Percentiles rank a stretch among this genome's conserved stretches.
Conservation (phyloP, 352 stramenopile species). For the Globisporangium viniferum region DNA sequence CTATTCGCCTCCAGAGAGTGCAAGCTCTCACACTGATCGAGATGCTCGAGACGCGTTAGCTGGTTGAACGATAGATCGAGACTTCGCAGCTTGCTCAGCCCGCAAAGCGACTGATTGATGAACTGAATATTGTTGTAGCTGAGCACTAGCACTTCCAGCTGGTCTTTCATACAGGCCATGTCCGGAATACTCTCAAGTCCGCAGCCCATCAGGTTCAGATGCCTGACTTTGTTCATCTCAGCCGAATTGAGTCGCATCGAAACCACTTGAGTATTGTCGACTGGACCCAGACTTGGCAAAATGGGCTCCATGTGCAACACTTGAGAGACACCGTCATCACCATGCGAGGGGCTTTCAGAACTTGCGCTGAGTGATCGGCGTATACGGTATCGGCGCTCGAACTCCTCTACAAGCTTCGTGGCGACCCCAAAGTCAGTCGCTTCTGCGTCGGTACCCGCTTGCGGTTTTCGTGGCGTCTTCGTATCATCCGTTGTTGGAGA, state of each 20-base stretch:
- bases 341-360: conserved; percentile 10
- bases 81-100: conserved; percentile 32
- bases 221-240: conserved; percentile 24
- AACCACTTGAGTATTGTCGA: conserved; percentile 7
- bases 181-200: conserved; percentile 49
- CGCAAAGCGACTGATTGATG: conserved; percentile 28
- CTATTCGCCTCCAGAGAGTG: conserved; percentile 50
- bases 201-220: conserved; percentile 55
- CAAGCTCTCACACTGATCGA: conserved; percentile 36
- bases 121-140: conserved; percentile 69
- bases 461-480: conserved; percentile 2
- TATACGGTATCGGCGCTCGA: conserved; percentile 60
- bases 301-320: conserved; percentile 46
- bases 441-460: conserved; percentile 13
- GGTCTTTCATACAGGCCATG: conserved; percentile 26
- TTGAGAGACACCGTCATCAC: conserved; percentile 20
- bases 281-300: conserved; percentile 12
- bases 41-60: conserved; percentile 37
- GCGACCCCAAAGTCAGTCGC: conserved; percentile 28
- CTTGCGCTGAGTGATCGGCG: conserved; percentile 32
- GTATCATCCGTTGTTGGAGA: not conserved
- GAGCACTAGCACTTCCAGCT: conserved; percentile 61
- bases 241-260: conserved; percentile 1
- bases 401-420: conserved; percentile 39
- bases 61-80: conserved; percentile 78